Conservation (phyloP, 2,329 filamentous ascomycete species). For the Cladophialophora bantiana region DNA sequence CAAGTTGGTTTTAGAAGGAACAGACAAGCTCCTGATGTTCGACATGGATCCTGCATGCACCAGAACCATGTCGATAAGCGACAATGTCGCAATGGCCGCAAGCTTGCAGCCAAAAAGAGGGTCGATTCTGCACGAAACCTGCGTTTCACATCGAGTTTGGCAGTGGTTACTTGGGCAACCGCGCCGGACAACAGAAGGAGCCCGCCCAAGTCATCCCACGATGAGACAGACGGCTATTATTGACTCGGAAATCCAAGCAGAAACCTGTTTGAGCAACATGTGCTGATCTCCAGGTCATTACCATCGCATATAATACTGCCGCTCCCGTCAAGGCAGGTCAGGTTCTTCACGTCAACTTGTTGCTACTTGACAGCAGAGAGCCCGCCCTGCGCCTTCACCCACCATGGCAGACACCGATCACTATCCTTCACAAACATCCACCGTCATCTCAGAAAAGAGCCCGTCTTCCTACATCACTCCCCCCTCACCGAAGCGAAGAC, state of each 20-base stretch:
- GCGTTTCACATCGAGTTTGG: conserved; percentile 19
- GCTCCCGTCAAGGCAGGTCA: conserved; percentile 18
- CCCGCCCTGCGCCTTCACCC: conserved; percentile 17
- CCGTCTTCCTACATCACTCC: conserved; percentile 36
- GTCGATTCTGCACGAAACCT: conserved; percentile 6
- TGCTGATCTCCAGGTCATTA: conserved; percentile 19
- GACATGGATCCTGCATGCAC: conserved; percentile 24
- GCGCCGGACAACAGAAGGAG: conserved; percentile 21
- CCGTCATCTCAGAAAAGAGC: conserved; percentile 40
- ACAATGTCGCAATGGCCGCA: conserved; percentile 15
- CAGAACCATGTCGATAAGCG: conserved; percentile 10
- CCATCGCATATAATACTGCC: conserved; percentile 31
- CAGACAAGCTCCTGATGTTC: neutral
- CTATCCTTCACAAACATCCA: conserved; percentile 33
- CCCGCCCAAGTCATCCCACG: conserved; percentile 18
- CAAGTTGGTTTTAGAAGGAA: neutral
- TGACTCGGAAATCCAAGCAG: conserved; percentile 15
- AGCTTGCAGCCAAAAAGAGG: neutral
- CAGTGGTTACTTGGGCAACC: conserved; percentile 28
- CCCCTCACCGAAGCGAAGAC: conserved; percentile 52
- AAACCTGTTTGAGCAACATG: conserved; percentile 20
- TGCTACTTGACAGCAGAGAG: conserved; percentile 4
- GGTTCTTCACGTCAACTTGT: conserved; percentile 6
- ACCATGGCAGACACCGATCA: conserved; percentile 31
- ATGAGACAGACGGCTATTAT: conserved; percentile 2